Conservation (phyloP, 208 protist species). For the Phytomonas sp. region DNA sequence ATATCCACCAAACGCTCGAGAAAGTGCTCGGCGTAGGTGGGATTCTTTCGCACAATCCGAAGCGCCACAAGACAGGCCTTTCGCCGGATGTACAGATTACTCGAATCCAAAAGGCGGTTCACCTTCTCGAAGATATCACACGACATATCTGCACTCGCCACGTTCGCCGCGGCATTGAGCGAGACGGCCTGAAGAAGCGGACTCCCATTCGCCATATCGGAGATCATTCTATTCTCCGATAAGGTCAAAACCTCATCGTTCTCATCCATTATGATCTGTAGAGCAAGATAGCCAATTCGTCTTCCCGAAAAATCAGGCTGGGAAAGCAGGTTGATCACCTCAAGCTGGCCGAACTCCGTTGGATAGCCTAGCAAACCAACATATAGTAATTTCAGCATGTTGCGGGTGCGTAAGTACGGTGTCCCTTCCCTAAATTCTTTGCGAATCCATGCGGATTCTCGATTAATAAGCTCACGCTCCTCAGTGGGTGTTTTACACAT, state of each 20-base stretch:
- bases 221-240: conserved; percentile 96
- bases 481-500: conserved; percentile 95
- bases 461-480: conserved; percentile 94
- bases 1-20: conserved; percentile 71
- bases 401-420: conserved; percentile 90
- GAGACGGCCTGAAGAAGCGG: conserved; percentile 92
- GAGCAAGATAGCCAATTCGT: conserved; percentile 96
- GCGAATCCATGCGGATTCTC: conserved; percentile 93
- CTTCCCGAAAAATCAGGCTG: conserved; percentile 95
- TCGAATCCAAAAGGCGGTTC: conserved; percentile 71
- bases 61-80: conserved; percentile 91
- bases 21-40: conserved; percentile 94
- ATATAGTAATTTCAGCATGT: conserved; percentile 99
- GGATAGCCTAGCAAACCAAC: conserved; percentile 99
- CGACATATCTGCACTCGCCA: conserved; percentile 94
- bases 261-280: conserved; percentile 95
- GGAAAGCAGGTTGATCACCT: conserved; percentile 97
- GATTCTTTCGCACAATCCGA: conserved; percentile 90
- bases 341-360: conserved; percentile 99
- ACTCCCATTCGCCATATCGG: conserved; percentile 87
- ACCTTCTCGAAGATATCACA: conserved; percentile 93
- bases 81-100: conserved; percentile 86
- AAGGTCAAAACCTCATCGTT: conserved; percentile 97
- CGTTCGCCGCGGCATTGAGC: conserved; percentile 96
- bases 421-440: conserved; percentile 92